Base-by-base conservation (phyloP, 805 yeast genomes). In the Saturnispora saitoi region DNA sequence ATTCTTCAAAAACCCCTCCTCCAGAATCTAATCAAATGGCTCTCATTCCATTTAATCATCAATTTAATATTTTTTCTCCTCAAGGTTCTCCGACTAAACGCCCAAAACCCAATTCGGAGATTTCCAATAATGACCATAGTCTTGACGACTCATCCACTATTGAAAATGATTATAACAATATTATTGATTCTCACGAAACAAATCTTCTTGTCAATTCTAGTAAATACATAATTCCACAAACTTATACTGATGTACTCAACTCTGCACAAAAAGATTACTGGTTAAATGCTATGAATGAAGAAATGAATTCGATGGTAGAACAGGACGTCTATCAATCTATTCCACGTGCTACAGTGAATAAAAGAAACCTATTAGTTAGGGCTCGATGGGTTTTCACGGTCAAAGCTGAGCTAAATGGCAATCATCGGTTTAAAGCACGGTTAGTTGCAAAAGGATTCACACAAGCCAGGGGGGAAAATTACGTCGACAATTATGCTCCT, bases 371-470 rank as follows among this genome's bases (percentile, higher is more conserved):
- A 7, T 15, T 44, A 7, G 32, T 44, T 9, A 19, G 34, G 26
- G 47, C 31, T 17, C 43, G 29, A n/a, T 48, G 51, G 46, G 47
- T 50, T 3, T 50, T 42, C 19, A 41, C 11, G n/a, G 52, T 49
- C 12, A 49, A 49, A 39, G 32, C 48, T 19, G 48, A 44, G 37
- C 19, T 12, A 4, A 41, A 43, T 45, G 36, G 39, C 30, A 11
- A 24, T 7, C 44, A 48, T 38, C 28, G 43, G 11, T 50, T 48
- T 32, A 48, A 50, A 32, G 48, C 44, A 9, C 17, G 49, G 17
- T 38, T 51, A 32, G 49, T 42, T 14, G 53, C 53, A 2, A 48
- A 48, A 42, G 49, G 50, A 11, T 48, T 48, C 28, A 30, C 45
- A 3, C 51, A 51, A 39, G 42, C 28, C 10, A 10, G 26, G 2